Percentiles rank a stretch among this genome's conserved stretches.
Evolutionary conservation across 495 filamentous ascomycete species (phyloP).

Genomic region (Glarea lozoyensis): DNA sequence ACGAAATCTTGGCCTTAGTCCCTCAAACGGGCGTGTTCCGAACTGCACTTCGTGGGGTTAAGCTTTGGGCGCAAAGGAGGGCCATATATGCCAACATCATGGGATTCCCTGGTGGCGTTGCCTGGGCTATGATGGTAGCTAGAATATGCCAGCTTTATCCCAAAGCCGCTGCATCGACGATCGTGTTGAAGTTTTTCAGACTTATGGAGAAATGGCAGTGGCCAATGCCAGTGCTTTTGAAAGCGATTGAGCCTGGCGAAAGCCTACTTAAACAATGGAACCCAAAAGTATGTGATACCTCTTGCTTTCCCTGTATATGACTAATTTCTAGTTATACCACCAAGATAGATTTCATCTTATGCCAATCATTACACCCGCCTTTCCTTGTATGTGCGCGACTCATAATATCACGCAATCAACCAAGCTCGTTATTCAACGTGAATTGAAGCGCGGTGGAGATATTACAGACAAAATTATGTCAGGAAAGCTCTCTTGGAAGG

Average conservation of each 20-base stretch:
- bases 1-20: conserved; percentile 81
- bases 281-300: conserved; percentile 54
- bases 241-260: conserved; percentile 76
- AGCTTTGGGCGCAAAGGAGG: conserved; percentile 89
- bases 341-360: conserved; percentile 79
- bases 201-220: conserved; percentile 89
- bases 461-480: conserved; percentile 75
- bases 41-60: conserved; percentile 80
- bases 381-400: conserved; percentile 92
- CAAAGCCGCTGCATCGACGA: conserved; percentile 72
- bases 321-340: conserved; percentile 52
- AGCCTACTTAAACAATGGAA: conserved; percentile 88
- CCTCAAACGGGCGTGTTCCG: conserved; percentile 85
- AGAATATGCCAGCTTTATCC: conserved; percentile 97
- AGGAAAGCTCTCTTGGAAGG: conserved; percentile 71
- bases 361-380: conserved; percentile 95
- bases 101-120: conserved; percentile 92
- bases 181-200: conserved; percentile 87
- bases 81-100: conserved; percentile 94
- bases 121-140: conserved; percentile 95
- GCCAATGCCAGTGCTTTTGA: conserved; percentile 85
- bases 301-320: conserved; percentile 3
- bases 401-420: conserved; percentile 88
- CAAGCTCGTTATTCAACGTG: conserved; percentile 70
- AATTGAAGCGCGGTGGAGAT: conserved; percentile 66